Conservation (phyloP, 176 grass and related monocot species). For the Eremochloa ophiuroides region DNA sequence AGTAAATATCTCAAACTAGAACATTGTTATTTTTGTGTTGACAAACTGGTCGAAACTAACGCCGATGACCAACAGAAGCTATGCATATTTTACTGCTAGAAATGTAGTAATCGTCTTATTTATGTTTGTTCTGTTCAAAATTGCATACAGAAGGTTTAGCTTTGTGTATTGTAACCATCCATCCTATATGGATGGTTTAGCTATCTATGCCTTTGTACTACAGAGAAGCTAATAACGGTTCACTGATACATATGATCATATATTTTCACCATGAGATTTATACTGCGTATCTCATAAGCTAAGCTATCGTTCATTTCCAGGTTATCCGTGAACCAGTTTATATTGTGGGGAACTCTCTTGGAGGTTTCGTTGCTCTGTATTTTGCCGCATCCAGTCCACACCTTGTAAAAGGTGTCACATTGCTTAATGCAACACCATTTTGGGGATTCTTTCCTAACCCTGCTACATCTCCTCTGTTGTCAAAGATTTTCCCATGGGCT, state of each 20-base stretch:
- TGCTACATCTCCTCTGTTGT: constrained; percentile 65
- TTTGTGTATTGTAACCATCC: not conserved
- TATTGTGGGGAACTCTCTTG: constrained; percentile 93
- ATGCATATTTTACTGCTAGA: not conserved
- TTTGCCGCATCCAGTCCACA: constrained; percentile 68
- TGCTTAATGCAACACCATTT: constrained; percentile 97
- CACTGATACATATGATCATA: not conserved
- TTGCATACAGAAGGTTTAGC: not conserved
- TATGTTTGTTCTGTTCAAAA: not conserved
- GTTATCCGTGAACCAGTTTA: constrained; percentile 95
- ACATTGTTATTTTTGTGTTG: not conserved
- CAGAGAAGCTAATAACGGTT: not conserved
- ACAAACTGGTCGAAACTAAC: not conserved
- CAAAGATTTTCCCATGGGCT: constrained; percentile 82
- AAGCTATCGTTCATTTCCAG: constrained; percentile 37
- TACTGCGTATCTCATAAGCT: not conserved
- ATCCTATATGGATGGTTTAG: not conserved
- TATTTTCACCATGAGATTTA: not conserved
- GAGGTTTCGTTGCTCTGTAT: constrained; percentile 83
- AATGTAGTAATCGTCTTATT: not conserved
- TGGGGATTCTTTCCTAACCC: constrained; percentile 97
- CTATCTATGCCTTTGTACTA: not conserved
- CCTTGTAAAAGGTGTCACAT: constrained; percentile 84
- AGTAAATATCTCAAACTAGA: not conserved
- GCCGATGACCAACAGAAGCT: not conserved